Percentiles rank a stretch among this genome's conserved stretches.
These are phyloP conservation scores for Malus sieversii DNA, from an alignment of 306 rosid species.

Conservation along the genomic window DNA sequence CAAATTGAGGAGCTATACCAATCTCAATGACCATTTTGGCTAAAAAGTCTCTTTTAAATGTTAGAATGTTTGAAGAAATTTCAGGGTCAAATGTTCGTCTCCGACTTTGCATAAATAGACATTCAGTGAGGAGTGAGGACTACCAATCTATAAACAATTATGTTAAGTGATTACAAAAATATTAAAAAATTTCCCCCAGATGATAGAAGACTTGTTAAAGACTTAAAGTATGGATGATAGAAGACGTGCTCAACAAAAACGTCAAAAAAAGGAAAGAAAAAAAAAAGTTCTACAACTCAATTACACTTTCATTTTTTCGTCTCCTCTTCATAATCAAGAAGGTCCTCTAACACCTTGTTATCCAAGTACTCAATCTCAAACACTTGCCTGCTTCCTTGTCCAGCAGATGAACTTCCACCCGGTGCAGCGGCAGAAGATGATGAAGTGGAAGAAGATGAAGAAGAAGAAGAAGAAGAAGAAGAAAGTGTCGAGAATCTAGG, in stretches of 20 bases:
- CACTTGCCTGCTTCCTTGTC: constrained; percentile 29
- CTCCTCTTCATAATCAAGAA: constrained; percentile 50
- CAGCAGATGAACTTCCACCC: constrained; percentile 21
- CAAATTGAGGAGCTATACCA: accelerated
- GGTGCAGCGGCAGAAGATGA: constrained; percentile 6
- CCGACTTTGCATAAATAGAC: background rate
- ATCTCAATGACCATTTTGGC: too few relatives aligned
- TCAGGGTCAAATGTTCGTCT: background rate
- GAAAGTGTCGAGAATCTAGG: constrained; percentile 33
- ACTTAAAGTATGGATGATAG: background rate
- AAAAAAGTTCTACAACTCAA: background rate
- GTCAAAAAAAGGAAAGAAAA: background rate
- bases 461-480: constrained; percentile 4
- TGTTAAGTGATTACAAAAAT: background rate
- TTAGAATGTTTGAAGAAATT: background rate
- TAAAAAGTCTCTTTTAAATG: too few relatives aligned
- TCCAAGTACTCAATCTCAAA: constrained; percentile 70
- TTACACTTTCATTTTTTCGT: constrained; percentile 29
- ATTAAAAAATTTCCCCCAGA: background rate
- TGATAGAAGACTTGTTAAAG: background rate
- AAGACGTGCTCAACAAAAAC: background rate
- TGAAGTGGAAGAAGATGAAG: background rate
- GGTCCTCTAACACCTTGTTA: constrained; percentile 65
- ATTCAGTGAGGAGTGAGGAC: background rate
- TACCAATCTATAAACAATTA: background rate